These are phyloP conservation scores for Oryza longistaminata DNA, from an alignment of 176 grass and related monocot species.

Conservation along the genomic window DNA sequence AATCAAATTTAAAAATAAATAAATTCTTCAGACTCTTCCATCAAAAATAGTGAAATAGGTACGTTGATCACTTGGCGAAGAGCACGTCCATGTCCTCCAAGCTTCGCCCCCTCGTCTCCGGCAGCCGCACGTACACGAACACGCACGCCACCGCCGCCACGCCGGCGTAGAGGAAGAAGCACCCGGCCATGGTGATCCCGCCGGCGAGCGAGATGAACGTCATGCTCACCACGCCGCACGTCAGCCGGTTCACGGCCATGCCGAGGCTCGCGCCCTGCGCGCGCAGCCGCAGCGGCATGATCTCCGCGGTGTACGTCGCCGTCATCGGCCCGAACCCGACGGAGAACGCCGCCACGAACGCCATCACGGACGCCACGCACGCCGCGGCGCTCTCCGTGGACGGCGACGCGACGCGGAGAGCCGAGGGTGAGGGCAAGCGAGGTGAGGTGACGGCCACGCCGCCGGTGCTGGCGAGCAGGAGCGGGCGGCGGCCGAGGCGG, in stretches of 20 bases:
- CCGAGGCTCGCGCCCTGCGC: background rate
- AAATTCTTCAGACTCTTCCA: background rate
- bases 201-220: background rate
- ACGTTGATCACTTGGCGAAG: background rate
- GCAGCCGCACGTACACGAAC: background rate
- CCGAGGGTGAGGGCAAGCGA: background rate
- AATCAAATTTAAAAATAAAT: too few relatives aligned
- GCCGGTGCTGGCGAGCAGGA: background rate
- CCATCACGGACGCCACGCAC: slow-evolving; percentile 16
- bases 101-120: background rate
- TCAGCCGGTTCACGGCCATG: background rate
- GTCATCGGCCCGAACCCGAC: slow-evolving; percentile 40
- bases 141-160: background rate
- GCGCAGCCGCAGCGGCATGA: slow-evolving; percentile 9
- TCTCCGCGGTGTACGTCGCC: background rate
- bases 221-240: background rate
- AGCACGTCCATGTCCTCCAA: background rate
- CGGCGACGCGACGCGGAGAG: background rate
- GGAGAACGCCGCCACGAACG: slow-evolving; percentile 42
- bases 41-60: background rate
- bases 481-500: slow-evolving; percentile 5
- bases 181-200: background rate
- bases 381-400: background rate
- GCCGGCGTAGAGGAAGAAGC: background rate
- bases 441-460: slow-evolving; percentile 18